These are phyloP conservation scores for Beauveria australis DNA, from an alignment of 2,329 filamentous ascomycete species.

Conservation along the genomic window DNA sequence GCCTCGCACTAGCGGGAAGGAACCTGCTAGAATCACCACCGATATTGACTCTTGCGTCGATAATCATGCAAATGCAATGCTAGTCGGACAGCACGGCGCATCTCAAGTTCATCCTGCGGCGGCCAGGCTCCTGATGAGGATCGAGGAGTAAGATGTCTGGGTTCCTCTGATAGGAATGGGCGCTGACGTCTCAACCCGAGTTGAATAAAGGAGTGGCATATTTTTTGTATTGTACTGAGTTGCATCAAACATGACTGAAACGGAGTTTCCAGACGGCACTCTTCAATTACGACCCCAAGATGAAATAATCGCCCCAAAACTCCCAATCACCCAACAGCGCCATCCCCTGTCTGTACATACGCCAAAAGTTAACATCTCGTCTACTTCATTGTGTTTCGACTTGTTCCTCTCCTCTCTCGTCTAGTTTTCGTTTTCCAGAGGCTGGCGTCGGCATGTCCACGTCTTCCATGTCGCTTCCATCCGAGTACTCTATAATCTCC, in stretches of 20 bases:
- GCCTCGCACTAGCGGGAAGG: too few species aligned
- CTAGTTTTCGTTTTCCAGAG: conserved; percentile 45
- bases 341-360: neutral
- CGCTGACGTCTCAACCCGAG: too few species aligned
- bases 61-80: neutral
- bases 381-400: neutral
- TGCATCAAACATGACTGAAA: too few species aligned
- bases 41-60: neutral
- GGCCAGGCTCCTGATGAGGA: neutral
- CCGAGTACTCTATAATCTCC: conserved; percentile 72
- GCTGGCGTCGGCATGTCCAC: conserved; percentile 26
- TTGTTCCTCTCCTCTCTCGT: conserved; percentile 11
- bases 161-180: too few species aligned
- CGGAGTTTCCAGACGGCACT: too few species aligned
- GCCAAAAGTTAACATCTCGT: neutral
- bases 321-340: neutral
- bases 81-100: neutral
- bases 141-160: neutral
- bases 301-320: neutral
- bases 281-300: neutral
- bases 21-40: neutral
- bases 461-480: conserved; percentile 28
- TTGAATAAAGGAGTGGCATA: too few species aligned
- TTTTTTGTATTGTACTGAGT: too few species aligned
- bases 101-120: neutral